A percentile compares a stretch with the other conserved stretches of the same genome.
Conservation (phyloP, 1,139 yeast genomes). For the Ashbya aceris region DNA sequence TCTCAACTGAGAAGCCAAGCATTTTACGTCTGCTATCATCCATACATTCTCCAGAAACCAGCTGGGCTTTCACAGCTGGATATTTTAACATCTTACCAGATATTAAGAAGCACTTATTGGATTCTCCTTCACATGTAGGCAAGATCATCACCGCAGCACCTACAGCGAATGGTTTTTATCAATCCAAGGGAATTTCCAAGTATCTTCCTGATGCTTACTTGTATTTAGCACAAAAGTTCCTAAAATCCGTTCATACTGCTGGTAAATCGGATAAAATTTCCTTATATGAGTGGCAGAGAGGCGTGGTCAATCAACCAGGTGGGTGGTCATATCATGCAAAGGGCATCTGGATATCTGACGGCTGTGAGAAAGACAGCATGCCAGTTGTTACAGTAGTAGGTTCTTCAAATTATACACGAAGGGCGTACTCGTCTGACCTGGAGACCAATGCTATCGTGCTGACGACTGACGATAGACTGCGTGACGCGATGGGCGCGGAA, state of each 20-base stretch:
- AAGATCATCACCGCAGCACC: slow-evolving; percentile 85
- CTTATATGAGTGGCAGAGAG: slow-evolving; percentile 79
- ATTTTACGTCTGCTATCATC: slow-evolving; percentile 52
- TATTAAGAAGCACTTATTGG: slow-evolving; percentile 51
- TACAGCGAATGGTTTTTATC: slow-evolving; percentile 84
- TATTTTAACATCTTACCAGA: slow-evolving; percentile 86
- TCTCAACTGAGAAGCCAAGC: slow-evolving; percentile 75
- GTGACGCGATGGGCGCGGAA: slow-evolving; percentile 51
- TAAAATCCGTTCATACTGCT: slow-evolving; percentile 42
- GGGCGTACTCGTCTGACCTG: slow-evolving; percentile 81
- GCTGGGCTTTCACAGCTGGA: slow-evolving; percentile 94
- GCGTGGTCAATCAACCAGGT: slow-evolving; percentile 64
- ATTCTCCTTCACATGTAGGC: slow-evolving; percentile 50
- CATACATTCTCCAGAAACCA: slow-evolving; percentile 45
- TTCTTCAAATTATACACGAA: slow-evolving; percentile 83
- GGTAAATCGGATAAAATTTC: slow-evolving; percentile 42
- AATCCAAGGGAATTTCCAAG: slow-evolving; percentile 74
- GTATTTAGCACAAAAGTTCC: slow-evolving; percentile 60
- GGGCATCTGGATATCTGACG: slow-evolving; percentile 78
- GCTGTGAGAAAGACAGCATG: slow-evolving; percentile 35
- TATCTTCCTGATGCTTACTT: slow-evolving; percentile 83
- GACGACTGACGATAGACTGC: slow-evolving; percentile 57
- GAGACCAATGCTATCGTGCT: slow-evolving; percentile 78
- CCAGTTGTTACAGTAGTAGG: slow-evolving; percentile 82
- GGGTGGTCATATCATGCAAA: slow-evolving; percentile 99